These are phyloP conservation scores for Panicum miliaceum DNA, from an alignment of 176 grass and related monocot genomes.

Conservation along the genomic window DNA sequence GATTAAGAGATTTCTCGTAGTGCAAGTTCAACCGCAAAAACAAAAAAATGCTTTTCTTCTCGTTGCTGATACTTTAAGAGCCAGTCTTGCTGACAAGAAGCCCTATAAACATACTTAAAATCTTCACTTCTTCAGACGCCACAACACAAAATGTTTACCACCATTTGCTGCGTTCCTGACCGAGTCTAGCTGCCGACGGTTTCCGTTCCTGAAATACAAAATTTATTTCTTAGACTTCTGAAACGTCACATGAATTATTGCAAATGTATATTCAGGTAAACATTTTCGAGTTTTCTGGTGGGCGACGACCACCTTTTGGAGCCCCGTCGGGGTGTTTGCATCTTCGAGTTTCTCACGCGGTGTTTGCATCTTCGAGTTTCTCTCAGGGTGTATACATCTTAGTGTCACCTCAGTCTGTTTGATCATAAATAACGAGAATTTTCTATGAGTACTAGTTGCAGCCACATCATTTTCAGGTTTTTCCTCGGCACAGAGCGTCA, in stretches of 20 bases:
- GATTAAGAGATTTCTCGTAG: no score
- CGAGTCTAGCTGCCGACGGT: not conserved
- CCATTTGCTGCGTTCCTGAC: constrained; percentile 16
- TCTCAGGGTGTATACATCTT: not conserved
- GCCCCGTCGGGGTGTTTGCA: constrained; percentile 9
- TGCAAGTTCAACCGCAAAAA: no score
- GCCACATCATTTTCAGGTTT: not conserved
- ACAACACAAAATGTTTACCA: not conserved
- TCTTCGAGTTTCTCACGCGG: constrained; percentile 28
- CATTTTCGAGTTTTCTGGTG: not conserved
- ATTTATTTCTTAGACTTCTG: not conserved
- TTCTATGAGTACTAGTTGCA: not conserved
- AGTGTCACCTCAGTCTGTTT: not conserved
- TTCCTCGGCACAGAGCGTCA: not conserved
- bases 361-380: constrained; percentile 10
- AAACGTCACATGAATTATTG: constrained; percentile 15
- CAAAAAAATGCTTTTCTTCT: no score
- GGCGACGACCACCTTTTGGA: no score
- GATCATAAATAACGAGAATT: not conserved
- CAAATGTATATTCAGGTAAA: not conserved
- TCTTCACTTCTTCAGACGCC: not conserved
- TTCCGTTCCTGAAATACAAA: not conserved
- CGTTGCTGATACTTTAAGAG: no score
- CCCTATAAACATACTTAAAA: not conserved
- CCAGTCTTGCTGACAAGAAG: no score